Evolutionary conservation across 2,329 filamentous ascomycete genomes (phyloP).

Genomic region (Fusarium austroafricanum): DNA sequence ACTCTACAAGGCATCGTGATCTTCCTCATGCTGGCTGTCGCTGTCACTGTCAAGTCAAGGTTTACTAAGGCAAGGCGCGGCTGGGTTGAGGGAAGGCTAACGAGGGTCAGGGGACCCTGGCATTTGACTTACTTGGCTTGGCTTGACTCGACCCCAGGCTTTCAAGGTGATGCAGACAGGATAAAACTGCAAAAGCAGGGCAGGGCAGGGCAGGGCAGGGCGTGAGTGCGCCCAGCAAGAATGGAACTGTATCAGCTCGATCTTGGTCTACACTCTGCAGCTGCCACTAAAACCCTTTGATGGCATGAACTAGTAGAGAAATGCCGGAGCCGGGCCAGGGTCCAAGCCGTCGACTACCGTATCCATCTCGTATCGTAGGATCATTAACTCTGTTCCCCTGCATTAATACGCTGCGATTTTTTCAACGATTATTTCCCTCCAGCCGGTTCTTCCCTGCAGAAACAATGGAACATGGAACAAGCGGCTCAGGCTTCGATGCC

Average conservation of each 20-base stretch:
- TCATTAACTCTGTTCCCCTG: conserved; percentile 10
- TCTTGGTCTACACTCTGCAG: conserved; percentile 14
- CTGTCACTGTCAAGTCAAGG: conserved; percentile 22
- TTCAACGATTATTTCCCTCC: conserved; percentile 2
- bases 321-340: conserved; percentile 31
- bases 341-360: conserved; percentile 17
- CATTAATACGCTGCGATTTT: not conserved
- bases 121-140: not conserved
- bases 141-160: conserved; percentile 4
- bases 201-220: conserved; percentile 9
- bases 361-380: conserved; percentile 14
- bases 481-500: conserved; percentile 21
- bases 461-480: conserved; percentile 1
- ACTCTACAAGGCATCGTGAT: conserved; percentile 21
- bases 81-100: conserved; percentile 28
- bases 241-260: conserved; percentile 22
- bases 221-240: conserved; percentile 3
- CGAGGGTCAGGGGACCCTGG: conserved; percentile 27
- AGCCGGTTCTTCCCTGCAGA: not conserved
- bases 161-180: not conserved
- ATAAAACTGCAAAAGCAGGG: conserved; percentile 15
- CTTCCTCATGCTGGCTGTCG: conserved; percentile 22
- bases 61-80: conserved; percentile 34
- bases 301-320: conserved; percentile 30
- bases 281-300: conserved; percentile 14